These are phyloP conservation scores for Chlamydomonas sp. DNA, from an alignment of 139 green algal species.

Conservation along the genomic window DNA sequence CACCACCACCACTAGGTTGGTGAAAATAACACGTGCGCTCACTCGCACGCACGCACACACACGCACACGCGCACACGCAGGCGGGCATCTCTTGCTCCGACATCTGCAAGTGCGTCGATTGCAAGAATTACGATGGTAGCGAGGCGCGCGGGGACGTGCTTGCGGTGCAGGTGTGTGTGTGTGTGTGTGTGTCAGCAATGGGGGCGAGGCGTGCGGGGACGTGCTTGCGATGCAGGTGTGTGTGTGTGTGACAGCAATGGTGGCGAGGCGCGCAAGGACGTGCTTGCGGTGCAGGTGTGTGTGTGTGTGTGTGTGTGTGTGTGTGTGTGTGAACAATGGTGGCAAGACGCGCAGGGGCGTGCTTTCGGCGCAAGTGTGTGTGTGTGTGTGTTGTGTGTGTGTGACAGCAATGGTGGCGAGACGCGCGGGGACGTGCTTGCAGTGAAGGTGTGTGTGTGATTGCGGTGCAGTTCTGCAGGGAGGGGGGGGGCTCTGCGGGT, in stretches of 20 bases:
- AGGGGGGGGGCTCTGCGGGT: no score
- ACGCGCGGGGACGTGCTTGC: not conserved
- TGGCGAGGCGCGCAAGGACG: not conserved
- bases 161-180: not conserved
- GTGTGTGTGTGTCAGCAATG: not conserved
- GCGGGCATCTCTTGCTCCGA: conserved; percentile 71
- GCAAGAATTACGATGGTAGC: conserved; percentile 72
- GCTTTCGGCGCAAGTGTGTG: no score
- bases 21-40: no score
- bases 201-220: not conserved
- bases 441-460: not conserved
- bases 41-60: no score
- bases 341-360: no score
- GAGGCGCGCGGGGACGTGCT: not conserved
- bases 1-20: no score
- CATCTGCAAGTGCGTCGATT: conserved; percentile 83
- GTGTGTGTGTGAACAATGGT: no score
- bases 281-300: not conserved
- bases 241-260: not conserved
- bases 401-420: conserved; percentile 42
- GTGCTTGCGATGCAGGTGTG: not conserved
- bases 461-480: no score
- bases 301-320: no score
- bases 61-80: no score
- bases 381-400: no score